Conservation (phyloP, 2,329 filamentous ascomycete genomes). For the Talaromyces amestolkiae region DNA sequence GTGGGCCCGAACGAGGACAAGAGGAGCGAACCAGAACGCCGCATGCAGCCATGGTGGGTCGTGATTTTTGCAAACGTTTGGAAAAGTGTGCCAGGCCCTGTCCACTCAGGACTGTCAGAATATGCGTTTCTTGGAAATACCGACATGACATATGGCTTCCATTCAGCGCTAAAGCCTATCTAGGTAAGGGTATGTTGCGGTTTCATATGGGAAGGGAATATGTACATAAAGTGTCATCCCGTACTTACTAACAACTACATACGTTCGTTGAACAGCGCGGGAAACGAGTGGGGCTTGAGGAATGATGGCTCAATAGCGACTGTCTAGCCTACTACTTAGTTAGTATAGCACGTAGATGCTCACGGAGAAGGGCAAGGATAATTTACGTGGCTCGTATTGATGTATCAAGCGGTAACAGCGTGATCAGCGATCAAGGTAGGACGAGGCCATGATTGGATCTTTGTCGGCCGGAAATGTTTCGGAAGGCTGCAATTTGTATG, state of each 20-base stretch:
- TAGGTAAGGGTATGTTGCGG: not conserved
- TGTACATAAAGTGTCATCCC: not conserved
- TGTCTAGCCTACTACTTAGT: not conserved
- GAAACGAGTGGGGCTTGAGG: slow-evolving; percentile 7
- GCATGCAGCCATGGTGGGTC: slow-evolving; percentile 7
- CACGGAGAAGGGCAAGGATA: not conserved
- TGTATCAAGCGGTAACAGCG: not conserved
- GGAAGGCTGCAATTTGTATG: not conserved
- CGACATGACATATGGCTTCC: not conserved
- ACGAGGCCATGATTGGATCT: not conserved
- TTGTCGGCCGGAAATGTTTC: slow-evolving; percentile 11
- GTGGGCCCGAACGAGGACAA: not conserved
- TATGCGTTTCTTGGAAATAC: not conserved
- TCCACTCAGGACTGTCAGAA: slow-evolving; percentile 1
- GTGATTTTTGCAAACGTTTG: not conserved
- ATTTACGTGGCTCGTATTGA: not conserved
- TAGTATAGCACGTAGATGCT: not conserved
- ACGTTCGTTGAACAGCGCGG: not conserved
- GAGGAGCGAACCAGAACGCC: slow-evolving; percentile 7
- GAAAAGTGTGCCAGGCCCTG: not conserved
- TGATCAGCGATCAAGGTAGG: not conserved
- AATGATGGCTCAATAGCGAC: slow-evolving; percentile 3
- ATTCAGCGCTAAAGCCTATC: not conserved
- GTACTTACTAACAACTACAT: not conserved
- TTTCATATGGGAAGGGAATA: not conserved